These are phyloP conservation scores for Alloteropsis angusta DNA, from an alignment of 202 grass and related monocot species.

Conservation along the genomic window DNA sequence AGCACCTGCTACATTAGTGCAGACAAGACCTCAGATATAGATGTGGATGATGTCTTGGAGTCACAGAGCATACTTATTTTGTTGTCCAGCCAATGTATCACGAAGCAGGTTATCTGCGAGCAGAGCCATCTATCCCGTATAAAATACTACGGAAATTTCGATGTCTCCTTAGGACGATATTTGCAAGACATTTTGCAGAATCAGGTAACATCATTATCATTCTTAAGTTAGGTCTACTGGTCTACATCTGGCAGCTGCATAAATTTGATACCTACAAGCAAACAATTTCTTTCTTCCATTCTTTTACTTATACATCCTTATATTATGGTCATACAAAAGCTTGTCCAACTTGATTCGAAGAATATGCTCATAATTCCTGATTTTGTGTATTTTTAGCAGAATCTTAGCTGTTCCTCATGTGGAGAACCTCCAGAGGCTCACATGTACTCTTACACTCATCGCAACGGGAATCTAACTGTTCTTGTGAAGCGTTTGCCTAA, in stretches of 20 bases:
- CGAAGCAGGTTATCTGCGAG: conserved; percentile 61
- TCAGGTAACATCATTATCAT: no score
- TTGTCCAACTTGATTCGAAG: no score
- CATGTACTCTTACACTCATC: conserved; percentile 79
- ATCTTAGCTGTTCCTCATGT: conserved; percentile 53
- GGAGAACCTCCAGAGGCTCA: conserved; percentile 66
- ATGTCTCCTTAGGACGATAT: conserved; percentile 85
- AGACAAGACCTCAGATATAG: conserved; percentile 17
- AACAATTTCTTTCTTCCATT: no score
- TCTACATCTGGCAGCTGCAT: no score
- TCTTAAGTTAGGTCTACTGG: no score
- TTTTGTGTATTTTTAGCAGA: no score
- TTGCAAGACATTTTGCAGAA: conserved; percentile 78
- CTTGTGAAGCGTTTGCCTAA: conserved; percentile 38
- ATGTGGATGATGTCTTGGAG: conserved; percentile 35
- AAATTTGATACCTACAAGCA: no score
- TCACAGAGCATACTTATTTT: conserved; percentile 78
- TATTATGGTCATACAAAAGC: no score
- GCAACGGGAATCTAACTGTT: conserved; percentile 86
- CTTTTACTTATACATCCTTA: no score
- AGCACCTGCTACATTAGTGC: conserved; percentile 12
- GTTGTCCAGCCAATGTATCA: conserved; percentile 70
- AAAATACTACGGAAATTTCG: conserved; percentile 91
- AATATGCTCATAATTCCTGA: no score
- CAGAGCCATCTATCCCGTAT: conserved; percentile 74